A percentile compares a stretch with the other conserved stretches of the same genome.
These are phyloP conservation scores for Moricandia arvensis DNA, from an alignment of 345 rosid species.

Conservation along the genomic window DNA sequence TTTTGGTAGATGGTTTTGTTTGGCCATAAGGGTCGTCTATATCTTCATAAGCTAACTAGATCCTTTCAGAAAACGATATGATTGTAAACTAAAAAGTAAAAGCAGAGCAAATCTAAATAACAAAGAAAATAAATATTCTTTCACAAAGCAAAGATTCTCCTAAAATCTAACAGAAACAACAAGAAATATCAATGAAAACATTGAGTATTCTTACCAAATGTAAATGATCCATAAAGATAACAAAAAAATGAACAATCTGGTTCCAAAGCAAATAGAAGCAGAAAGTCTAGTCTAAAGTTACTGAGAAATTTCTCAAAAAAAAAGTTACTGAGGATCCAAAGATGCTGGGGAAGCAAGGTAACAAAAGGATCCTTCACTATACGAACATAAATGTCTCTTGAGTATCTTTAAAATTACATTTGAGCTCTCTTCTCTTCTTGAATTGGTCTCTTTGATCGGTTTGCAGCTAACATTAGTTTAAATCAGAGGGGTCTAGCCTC, in stretches of 20 bases:
- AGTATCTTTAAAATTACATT: background rate
- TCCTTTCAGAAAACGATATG: background rate
- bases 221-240: background rate
- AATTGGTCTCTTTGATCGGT: background rate
- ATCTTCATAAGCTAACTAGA: background rate
- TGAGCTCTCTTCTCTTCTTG: background rate
- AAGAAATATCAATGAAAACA: background rate
- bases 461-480: background rate
- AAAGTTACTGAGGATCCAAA: no score
- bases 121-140: background rate
- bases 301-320: background rate
- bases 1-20: background rate
- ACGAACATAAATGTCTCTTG: background rate
- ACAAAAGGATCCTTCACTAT: background rate
- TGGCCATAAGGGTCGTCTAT: background rate
- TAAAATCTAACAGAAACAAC: background rate
- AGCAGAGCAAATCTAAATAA: background rate
- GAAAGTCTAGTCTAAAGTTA: background rate
- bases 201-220: background rate
- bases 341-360: background rate
- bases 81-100: background rate
- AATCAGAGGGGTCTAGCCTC: background rate
- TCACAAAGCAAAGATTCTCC: background rate
- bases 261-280: background rate
- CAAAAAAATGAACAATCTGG: background rate